Evolutionary conservation across 805 yeast genomes (phyloP), one percentile per base, ranked within the genome.

Genomic region (Candida coquimbonensis): DNA sequence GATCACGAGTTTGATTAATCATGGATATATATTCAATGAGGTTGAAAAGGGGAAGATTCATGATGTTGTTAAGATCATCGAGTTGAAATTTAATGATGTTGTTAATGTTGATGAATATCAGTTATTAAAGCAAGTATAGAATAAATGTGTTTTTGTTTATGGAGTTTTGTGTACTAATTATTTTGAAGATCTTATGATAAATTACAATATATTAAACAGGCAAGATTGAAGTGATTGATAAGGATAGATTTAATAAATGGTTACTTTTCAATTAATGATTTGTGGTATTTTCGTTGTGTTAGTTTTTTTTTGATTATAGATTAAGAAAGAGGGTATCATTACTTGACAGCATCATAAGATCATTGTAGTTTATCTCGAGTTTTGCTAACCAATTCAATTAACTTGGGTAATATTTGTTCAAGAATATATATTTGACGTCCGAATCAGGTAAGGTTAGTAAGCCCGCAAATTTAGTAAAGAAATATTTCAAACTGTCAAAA

Each of bases 21-120:
- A 68, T 13, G 67, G 69, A 3, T 78, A 72, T 55, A 53, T 63
- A 39, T 82, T 81, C 53, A 66, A 63, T 26, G 62, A 66, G 0
- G 64, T 56, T 0, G 86, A 81, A 54, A 44, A 66, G 12, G 48
- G 48, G 1, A 54, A 59, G 33, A 62, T 81, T 25, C 52, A 59
- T 7, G 46, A 48, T 5, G 73, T 68, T 4, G 65, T 76, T 42
- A 53, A 61, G 14, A n/a, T 59, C 53, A 21, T 65, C 75, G 49
- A 74, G 68, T 45, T 53, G 1, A 48, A 63, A 2, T 56, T 75
- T 44, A 69, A 71, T 51, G 80, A 76, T 47, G 69, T 69, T 47
- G 61, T 82, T 36, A 73, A 79, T 49, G 66, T 64, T 24, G 86
- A 81, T 42, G 86, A 81, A 53, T 70, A 69, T 42, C 65, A 69